Base-by-base conservation (phyloP, 306 rosid species). In the Sesbania bispinosa region DNA sequence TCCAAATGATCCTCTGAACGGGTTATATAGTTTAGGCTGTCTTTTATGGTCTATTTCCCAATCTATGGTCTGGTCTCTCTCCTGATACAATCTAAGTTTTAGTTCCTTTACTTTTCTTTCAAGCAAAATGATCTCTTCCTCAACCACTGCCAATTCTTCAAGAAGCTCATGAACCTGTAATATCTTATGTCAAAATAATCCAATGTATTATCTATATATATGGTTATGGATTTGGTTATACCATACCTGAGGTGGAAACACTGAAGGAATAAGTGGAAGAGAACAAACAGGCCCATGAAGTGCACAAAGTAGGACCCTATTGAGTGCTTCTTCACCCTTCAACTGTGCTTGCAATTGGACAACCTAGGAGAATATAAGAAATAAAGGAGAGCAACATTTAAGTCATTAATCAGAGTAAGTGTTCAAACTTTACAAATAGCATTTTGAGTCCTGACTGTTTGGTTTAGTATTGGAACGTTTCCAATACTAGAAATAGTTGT, bases 61-160 rank as follows among this genome's bases (percentile, higher is more conserved):
- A 32, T 86, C 93, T 48, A 6, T 78, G 18, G 48, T 80, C 30
- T 85, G 84, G 46, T 73, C 77, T 59, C 88, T 91, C 71, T 91
- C 93, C 11, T 72, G 74, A 80, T 65, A 64, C 77, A 89, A 53
- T 65, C 54, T 58, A 52, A 80, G 66, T 71, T 82, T 83, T 68
- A 94, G 84, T 73, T 86, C 96, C 75, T 87, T 85, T 27, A 89
- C 84, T 87, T 77, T 89, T 67, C 84, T 83, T 81, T 89, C 99
- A 13, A 94, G 78, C 81, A 68, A 45, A 24, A 66, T 48, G 51
- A 94, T 83, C 88, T 91, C 96, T 47, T 84, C 88, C 85, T 89
- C 96, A 21, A 90, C 87, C 71, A 51, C 60, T 71, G 70, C 85
- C 78, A 94, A 74, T 78, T 94, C 98, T 27, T 85, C 69, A 71